These are phyloP conservation scores for Hypoxylon subgilvum DNA, from an alignment of 495 filamentous ascomycete species.

Conservation along the genomic window DNA sequence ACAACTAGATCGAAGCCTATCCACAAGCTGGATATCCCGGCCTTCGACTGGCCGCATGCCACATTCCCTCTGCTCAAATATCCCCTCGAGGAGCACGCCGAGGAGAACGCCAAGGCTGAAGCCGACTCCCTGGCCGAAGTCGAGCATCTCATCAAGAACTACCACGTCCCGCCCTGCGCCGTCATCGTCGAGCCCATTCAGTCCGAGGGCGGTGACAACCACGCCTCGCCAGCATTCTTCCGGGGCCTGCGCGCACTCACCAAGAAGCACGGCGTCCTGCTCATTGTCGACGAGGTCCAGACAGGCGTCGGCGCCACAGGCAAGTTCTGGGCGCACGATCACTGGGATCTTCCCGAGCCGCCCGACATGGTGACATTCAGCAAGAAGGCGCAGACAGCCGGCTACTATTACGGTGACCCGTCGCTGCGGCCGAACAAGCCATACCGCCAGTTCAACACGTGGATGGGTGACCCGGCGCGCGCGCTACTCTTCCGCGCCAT, in stretches of 20 bases:
- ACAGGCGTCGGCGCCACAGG: constrained; percentile 95
- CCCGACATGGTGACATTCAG: constrained; percentile 99
- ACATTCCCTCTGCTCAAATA: constrained; percentile 90
- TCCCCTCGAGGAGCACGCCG: constrained; percentile 80
- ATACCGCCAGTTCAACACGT: constrained; percentile 99
- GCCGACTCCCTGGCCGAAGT: constrained; percentile 85
- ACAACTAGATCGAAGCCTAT: constrained; percentile 96
- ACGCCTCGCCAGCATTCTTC: constrained; percentile 94
- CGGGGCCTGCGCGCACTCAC: constrained; percentile 83
- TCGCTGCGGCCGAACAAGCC: constrained; percentile 94
- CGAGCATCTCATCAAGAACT: constrained; percentile 83
- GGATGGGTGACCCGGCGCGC: constrained; percentile 97
- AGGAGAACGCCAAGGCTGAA: constrained; percentile 85
- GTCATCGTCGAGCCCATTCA: constrained; percentile 95
- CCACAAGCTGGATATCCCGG: constrained; percentile 98
- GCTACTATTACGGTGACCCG: constrained; percentile 92
- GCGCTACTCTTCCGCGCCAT: constrained; percentile 92
- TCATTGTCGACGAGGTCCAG: constrained; percentile 99
- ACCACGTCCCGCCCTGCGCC: constrained; percentile 85
- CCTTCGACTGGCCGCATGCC: constrained; percentile 98
- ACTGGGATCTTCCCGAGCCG: constrained; percentile 84
- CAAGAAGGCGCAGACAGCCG: constrained; percentile 98
- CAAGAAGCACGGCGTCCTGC: constrained; percentile 80
- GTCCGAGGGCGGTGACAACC: constrained; percentile 98
- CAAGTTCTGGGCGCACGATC: constrained; percentile 99